Conservation (phyloP, 140 eudicot species). For the Oenanthe javanica region DNA sequence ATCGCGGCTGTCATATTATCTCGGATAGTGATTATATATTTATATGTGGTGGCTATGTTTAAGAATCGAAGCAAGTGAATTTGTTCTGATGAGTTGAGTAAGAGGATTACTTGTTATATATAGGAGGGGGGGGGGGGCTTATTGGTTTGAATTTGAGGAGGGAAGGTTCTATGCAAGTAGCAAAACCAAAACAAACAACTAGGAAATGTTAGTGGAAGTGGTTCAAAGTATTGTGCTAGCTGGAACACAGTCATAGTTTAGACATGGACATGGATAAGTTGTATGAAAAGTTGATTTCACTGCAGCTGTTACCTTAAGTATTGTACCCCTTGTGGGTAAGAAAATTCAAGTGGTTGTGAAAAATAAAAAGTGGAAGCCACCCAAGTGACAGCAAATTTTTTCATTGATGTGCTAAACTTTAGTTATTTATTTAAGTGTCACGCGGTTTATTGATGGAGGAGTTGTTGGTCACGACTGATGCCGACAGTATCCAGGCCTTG, state of each 20-base stretch:
- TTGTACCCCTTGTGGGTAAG: not conserved
- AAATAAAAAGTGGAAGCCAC: constrained; percentile 8
- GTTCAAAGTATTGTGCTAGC: constrained; percentile 2
- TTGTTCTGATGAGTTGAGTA: constrained; percentile 1
- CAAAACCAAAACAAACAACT: not conserved
- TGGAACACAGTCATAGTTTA: constrained; percentile 14
- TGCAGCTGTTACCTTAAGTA: not conserved
- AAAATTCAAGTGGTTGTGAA: not conserved
- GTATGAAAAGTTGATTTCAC: not conserved
- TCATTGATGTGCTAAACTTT: not conserved
- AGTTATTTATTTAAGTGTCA: not conserved
- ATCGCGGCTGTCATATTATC: not conserved
- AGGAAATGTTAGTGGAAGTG: not conserved
- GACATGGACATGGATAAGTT: not conserved
- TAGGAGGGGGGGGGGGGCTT: not conserved
- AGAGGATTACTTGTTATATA: not conserved
- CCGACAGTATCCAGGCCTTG: constrained; percentile 4
- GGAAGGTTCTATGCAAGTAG: constrained; percentile 4
- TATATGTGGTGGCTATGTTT: not conserved
- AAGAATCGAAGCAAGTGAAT: not conserved
- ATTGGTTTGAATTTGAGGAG: constrained; percentile 1
- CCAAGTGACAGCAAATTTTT: not conserved
- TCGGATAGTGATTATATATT: too few species aligned
- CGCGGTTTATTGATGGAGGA: constrained; percentile 5
- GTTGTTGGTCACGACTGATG: constrained; percentile 4